Conservation (phyloP, 768 basidiomycete species). For the Hysterangium stoloniferum region DNA sequence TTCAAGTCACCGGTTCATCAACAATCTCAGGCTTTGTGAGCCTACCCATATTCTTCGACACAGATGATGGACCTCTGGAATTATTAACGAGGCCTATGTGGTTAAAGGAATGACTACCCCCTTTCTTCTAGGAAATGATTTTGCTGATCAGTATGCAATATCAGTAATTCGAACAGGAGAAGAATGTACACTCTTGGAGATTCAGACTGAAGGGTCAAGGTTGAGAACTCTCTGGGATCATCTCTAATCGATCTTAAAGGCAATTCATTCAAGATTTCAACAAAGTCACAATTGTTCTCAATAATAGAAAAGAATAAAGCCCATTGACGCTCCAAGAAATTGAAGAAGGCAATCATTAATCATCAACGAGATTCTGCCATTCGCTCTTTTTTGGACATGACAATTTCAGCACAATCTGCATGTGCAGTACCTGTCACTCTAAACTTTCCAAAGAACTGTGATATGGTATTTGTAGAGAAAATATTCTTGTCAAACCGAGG, state of each 20-base stretch:
- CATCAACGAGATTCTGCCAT: background rate
- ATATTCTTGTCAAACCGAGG: background rate
- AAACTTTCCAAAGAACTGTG: background rate
- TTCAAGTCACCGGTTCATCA: too few relatives aligned
- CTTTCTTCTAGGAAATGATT: conserved; percentile 21
- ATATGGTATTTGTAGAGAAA: background rate
- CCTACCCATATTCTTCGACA: too few relatives aligned
- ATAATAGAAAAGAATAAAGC: background rate
- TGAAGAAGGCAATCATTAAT: background rate
- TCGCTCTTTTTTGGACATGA: background rate
- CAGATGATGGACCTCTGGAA: conserved; percentile 19
- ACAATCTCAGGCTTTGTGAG: conserved; percentile 24
- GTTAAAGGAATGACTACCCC: conserved; percentile 19
- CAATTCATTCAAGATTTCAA: background rate
- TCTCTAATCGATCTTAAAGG: background rate
- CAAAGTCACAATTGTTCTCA: background rate
- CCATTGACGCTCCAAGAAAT: background rate
- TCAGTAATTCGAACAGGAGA: conserved; percentile 20
- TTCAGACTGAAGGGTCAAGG: background rate
- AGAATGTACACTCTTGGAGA: conserved; percentile 14
- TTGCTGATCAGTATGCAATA: conserved; percentile 26
- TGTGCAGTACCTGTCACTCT: background rate
- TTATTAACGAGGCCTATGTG: conserved; percentile 25
- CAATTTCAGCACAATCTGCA: background rate
- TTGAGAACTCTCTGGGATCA: background rate